Base-by-base conservation (phyloP, 2,329 filamentous ascomycete genomes). In the Blastomyces parvus region DNA sequence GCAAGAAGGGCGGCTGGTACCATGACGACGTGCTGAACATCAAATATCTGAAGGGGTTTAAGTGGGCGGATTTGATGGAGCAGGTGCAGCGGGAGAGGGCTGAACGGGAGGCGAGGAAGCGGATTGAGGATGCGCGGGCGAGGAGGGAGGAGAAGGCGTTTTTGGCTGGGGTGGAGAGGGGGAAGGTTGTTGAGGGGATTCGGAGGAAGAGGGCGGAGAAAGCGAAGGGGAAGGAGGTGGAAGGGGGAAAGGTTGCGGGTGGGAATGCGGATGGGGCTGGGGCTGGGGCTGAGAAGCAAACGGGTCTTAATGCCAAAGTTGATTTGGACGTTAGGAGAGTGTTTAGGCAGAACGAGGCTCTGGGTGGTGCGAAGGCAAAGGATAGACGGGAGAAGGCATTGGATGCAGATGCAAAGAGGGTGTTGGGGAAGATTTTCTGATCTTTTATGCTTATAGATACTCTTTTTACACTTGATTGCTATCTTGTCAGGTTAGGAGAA, bases 11-110 rank as follows among this genome's bases (percentile, higher is more conserved):
- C 2, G 74, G 77, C 5, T 80, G 73, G 69, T 80, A 80, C 62
- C 74, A 76, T 59, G 78, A 79, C 66, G 79, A 79, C 67, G 68
- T 80, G 36, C 78, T 73, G 73, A 80, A 79, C 65, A 78, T 80
- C 71, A 79, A 77, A 62, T 80, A 80, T 63, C 68, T 80, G 57
- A 67, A 67, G 13, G 75, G 76, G 2, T 77, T 78, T 64, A 73
- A 72, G 61, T 80, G 78, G 78, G 70, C 69, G 25, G 76, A 80
- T 69, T 65, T 80, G 64, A 79, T 78, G 74, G 78, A 79, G 61
- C 75, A 76, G 57, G 72, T 79, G 22, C 73, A 75, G 64, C 68
- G 76, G 60, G 78, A 80, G 71, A 70, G 75, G 64, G 68, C 71
- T 19, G 75, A 79, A 68, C 69, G 75, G 48, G 77, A 79, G 66